Base-by-base conservation (phyloP, 345 rosid genomes). In the Eucalyptus regnans region DNA sequence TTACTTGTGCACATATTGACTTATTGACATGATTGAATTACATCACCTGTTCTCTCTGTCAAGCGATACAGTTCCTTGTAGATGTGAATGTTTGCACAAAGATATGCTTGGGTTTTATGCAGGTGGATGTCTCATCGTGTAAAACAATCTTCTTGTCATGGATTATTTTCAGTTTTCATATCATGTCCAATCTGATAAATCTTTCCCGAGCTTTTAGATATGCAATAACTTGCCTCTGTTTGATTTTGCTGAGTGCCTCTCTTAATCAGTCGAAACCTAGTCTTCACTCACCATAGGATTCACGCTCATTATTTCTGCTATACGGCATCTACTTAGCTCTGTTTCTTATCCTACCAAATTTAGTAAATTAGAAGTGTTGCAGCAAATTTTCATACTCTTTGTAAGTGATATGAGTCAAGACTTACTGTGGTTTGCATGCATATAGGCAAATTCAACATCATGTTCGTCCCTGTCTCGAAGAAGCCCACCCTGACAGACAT, bases 401-500 rank as follows among this genome's bases (percentile, higher is more conserved):
- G 66, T n/a, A 60, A 60, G 14, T 10, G 10, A 16, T 12, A 50
- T 13, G 16, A 64, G 18, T 87, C 27, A 46, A 46, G 29, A 87
- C 50, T 54, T 31, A 51, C 8, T 33, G 86, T 84, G 33, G 12
- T 76, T 1, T 49, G 58, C 60, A 71, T 49, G 83, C 85, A 71
- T 51, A 84, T 81, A 92, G 92, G 58, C 25, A 92, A 87, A 86
- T 91, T 90, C 86, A 89, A 90, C 86, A 89, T 91, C 76, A 90
- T 91, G 88, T 92, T 71, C 60, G 66, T 89, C 50, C 87, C 48
- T 31, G 89, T 89, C 33, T 88, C 91, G 27, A 87, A 88, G 50
- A 86, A 76, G 41, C 81, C 87, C 86, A 71, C 81, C 44, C 50
- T 90, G 86, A 86, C 52, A 37, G 29, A 11, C 64, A 88, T 90